These are phyloP conservation scores for Podospora conica DNA, from an alignment of 495 filamentous ascomycete genomes.

Conservation along the genomic window DNA sequence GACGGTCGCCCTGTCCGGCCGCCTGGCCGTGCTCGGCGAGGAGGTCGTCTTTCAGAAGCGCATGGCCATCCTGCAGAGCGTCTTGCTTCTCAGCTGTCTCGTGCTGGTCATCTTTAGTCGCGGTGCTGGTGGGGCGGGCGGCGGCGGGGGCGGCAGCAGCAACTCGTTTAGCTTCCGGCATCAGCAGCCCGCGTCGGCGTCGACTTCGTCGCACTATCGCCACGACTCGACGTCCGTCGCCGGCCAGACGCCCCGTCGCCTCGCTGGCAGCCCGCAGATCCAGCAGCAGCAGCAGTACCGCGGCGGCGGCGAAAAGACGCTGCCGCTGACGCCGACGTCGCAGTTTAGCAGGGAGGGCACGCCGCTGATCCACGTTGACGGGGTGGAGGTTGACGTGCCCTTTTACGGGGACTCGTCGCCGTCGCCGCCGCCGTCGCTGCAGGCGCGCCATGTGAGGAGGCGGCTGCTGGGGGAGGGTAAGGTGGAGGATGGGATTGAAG, in stretches of 20 bases:
- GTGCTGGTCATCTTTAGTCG: slow-evolving; percentile 74
- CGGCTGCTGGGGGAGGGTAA: background rate
- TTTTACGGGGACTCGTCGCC: slow-evolving; percentile 7
- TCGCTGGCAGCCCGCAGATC: background rate
- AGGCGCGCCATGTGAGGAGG: background rate
- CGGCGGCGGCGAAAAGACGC: slow-evolving; percentile 21
- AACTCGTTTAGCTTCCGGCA: background rate
- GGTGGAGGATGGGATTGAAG: background rate
- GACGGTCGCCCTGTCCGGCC: slow-evolving; percentile 70
- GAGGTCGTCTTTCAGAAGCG: slow-evolving; percentile 95
- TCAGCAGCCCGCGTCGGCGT: slow-evolving; percentile 9
- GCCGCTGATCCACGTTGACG: slow-evolving; percentile 14
- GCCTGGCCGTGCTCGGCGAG: slow-evolving; percentile 81
- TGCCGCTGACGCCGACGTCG: slow-evolving; percentile 36
- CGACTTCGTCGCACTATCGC: background rate
- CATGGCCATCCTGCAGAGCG: slow-evolving; percentile 81
- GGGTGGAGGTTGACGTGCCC: slow-evolving; percentile 9
- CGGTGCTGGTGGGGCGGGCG: slow-evolving; percentile 26
- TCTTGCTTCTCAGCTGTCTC: slow-evolving; percentile 82
- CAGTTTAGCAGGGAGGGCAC: slow-evolving; percentile 27
- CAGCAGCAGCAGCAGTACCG: background rate
- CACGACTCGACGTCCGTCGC: background rate
- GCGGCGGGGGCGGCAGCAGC: slow-evolving; percentile 1
- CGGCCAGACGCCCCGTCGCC: background rate
- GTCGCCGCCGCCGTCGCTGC: slow-evolving; percentile 2